Evolutionary conservation across 495 filamentous ascomycete species (phyloP), one percentile per base, ranked within the genome.

Genomic region (Cairneyella variabilis): DNA sequence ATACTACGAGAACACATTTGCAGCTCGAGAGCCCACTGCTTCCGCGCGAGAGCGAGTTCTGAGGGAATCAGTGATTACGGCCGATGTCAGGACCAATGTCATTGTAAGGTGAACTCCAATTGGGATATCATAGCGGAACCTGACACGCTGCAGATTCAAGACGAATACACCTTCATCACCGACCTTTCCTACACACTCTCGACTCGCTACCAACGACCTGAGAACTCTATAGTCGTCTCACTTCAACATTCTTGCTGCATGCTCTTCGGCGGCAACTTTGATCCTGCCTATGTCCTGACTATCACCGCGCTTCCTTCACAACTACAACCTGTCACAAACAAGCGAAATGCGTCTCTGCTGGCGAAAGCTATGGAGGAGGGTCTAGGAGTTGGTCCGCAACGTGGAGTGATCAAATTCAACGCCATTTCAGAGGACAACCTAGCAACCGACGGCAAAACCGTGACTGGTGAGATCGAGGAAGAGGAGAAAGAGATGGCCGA

Each of bases 21-120:
- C 71, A 7, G 63, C 74, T 43, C 77, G 81, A 52, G 77, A 80
- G 51, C 64, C 69, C 3, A 61, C 64, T 49, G 61, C 70, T n/a
- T 72, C 78, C 9, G 76, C 80, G 9, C 73, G 72, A 51, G 79
- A 86, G 39, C 75, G 79, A 25, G 69, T 89, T 18, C 66, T 68
- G 14, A 80, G 78, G 54, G 80, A 91, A 54, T 83, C 88, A 16
- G 73, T 86, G 47, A 78, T 96, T 48, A 76, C 88, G 50, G 88
- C 84, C 30, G 90, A 96, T 64, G 67, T 97, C 26, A 84, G 82
- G 62, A 89, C 89, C n/a, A 96, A 93, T 64, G 80, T 83, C 30
- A 87, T 84, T 64, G 90, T 91, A 74, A 59, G 84, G 71, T 22
- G 36, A 7, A 42, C n/a, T n/a, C 23, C 44, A 17, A 3, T 32